Conservation (phyloP, 176 grass and related monocot species). For the Ampelocalamus luodianensis region DNA sequence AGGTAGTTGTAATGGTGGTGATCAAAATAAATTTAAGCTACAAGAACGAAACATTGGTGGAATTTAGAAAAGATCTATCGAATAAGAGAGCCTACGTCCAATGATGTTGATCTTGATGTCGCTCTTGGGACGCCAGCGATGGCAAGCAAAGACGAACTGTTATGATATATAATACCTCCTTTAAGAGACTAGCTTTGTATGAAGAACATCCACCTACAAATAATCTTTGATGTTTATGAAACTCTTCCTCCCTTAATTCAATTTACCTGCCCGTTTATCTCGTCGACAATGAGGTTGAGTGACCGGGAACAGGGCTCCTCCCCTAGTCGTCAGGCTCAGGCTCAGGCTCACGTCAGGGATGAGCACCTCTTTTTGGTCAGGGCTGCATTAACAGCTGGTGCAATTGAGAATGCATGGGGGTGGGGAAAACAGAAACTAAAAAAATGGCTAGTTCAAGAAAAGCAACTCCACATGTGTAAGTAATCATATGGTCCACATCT, state of each 20-base stretch:
- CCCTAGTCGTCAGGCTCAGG: constrained; percentile 51
- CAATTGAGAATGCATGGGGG: not conserved
- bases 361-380: not conserved
- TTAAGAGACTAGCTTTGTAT: no score
- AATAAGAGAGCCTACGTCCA: constrained; percentile 28
- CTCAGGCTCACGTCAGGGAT: constrained; percentile 46
- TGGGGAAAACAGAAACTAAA: no score
- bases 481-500: no score
- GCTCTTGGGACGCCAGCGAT: constrained; percentile 9
- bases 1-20: not conserved
- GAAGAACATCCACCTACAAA: no score
- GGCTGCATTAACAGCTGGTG: not conserved
- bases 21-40: no score
- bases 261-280: not conserved
- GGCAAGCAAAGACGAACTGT: constrained; percentile 18
- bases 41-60: not conserved
- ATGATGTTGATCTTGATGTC: constrained; percentile 53
- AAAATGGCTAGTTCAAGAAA: no score
- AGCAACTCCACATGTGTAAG: no score
- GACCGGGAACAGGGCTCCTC: constrained; percentile 52
- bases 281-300: rapidly evolving
- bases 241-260: no score
- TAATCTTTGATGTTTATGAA: no score
- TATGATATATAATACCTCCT: no score
- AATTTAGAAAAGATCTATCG: not conserved